Evolutionary conservation across 2,329 filamentous ascomycete species (phyloP).

Genomic region (Pleomassaria siparia): DNA sequence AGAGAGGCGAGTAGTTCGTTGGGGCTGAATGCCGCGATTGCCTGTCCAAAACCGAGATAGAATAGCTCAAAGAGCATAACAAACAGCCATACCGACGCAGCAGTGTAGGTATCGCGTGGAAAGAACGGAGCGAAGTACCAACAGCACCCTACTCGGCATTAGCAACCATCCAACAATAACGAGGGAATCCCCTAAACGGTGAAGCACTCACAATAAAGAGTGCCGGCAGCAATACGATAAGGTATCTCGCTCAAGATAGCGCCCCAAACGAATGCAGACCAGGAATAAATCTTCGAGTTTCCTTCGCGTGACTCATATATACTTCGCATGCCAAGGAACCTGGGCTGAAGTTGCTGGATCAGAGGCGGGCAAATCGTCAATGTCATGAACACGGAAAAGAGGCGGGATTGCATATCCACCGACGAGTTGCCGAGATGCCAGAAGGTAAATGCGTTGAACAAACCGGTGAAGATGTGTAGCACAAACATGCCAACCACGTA

Average conservation of each 20-base stretch:
- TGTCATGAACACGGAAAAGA: conserved; percentile 78
- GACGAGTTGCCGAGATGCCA: conserved; percentile 48
- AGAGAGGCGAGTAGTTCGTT: conserved; percentile 68
- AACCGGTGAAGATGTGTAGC: conserved; percentile 53
- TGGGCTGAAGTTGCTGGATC: conserved; percentile 76
- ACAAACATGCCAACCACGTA: conserved; percentile 67
- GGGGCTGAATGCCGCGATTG: conserved; percentile 66
- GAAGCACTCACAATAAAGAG: conserved; percentile 57
- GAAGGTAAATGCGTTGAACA: conserved; percentile 55
- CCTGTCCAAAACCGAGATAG: conserved; percentile 66
- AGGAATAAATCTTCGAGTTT: conserved; percentile 78
- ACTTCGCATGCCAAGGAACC: conserved; percentile 65
- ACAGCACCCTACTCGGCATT: conserved; percentile 30
- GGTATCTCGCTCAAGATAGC: conserved; percentile 70
- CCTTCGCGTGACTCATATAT: conserved; percentile 73
- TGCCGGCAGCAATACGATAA: conserved; percentile 66
- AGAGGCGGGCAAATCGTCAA: conserved; percentile 73
- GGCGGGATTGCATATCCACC: conserved; percentile 56
- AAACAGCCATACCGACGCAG: conserved; percentile 64
- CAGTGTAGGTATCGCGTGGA: conserved; percentile 58
- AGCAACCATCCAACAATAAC: conserved; percentile 1
- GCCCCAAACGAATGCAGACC: conserved; percentile 69
- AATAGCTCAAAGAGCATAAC: conserved; percentile 68
- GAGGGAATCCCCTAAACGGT: not conserved
- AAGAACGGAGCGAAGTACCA: conserved; percentile 59